Base-by-base conservation (phyloP, 176 grass and related monocot genomes). In the Oryza glumipatula region DNA sequence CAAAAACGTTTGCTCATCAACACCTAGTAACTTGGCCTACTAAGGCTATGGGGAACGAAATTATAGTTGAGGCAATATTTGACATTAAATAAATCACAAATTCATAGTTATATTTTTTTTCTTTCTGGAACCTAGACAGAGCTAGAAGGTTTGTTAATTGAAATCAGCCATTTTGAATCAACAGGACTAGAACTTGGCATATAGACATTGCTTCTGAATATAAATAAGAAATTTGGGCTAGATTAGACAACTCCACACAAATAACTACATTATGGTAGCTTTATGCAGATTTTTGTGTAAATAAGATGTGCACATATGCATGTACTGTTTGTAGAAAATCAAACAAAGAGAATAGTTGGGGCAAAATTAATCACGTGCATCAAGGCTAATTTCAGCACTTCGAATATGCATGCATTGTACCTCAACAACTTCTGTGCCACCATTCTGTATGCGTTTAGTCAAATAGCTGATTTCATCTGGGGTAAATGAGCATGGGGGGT, bases 401-500 rank as follows among this genome's bases (percentile, higher is more conserved):
- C 30, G 47, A 77, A 49, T 74, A 32, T 67, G 79, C 54, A 92
- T 6, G 24, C 71, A 73, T 49, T 56, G 78, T 92, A 96, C 96
- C 96, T 99, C 96, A 49, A 99, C 96, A 75, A 99, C 96, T 94
- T 99, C 91, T 69, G 96, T 99, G 19, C 96, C 96, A 45, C 96
- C 96, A 88, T 99, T 96, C 75, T 99, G 96, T 73, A 96, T 99
- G 83, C 96, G 91, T 68, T 94, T 81, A 21, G 93, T 99, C 81
- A 99, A 84, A 78, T 94, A 92, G 61, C 68, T 85, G 79, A 89
- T 72, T 92, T 99, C 96, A 17, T 99, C 90, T 7, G 80, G 83
- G 19, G 96, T 98, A 85, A 98, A 98, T 77, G 96, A 98, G 81
- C 91, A 91, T 48, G 35, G 96, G 89, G 96, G 96, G 10, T 48